Evolutionary conservation across 805 yeast genomes (phyloP).

Genomic region (Yarrowia divulgata): DNA sequence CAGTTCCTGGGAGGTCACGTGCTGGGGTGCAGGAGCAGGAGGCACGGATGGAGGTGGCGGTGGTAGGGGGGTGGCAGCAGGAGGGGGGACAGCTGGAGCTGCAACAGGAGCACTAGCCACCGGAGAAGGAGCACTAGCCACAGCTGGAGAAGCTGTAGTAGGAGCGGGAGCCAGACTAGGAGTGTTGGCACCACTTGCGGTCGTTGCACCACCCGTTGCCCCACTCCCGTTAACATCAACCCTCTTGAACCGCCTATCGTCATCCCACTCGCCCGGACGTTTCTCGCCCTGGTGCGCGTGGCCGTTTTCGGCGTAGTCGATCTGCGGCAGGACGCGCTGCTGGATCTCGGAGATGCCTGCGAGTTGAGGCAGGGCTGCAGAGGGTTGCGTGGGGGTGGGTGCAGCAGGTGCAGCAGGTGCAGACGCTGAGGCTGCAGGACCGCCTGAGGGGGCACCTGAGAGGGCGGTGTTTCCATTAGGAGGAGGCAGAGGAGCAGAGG

Average conservation of each 20-base stretch:
- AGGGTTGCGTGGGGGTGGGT: slow-evolving; percentile 10
- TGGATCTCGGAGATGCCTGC: slow-evolving; percentile 47
- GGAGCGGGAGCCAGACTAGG: not conserved
- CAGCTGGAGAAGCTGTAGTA: no score
- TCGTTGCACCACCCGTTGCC: slow-evolving; percentile 2
- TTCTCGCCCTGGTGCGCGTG: slow-evolving; percentile 40
- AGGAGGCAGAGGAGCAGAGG: slow-evolving; percentile 4
- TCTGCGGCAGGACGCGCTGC: slow-evolving; percentile 44
- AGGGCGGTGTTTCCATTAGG: no score
- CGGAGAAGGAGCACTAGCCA: no score
- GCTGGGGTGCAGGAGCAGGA: slow-evolving; percentile 38
- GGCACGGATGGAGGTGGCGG: slow-evolving; percentile 9
- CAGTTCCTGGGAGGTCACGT: slow-evolving; percentile 6
- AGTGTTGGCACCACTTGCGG: not conserved
- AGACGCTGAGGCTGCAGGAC: not conserved
- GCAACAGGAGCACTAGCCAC: not conserved
- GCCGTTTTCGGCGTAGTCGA: slow-evolving; percentile 44
- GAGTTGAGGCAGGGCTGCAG: slow-evolving; percentile 20
- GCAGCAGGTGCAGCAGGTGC: slow-evolving; percentile 5
- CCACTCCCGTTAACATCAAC: slow-evolving; percentile 24
- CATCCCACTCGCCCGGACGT: slow-evolving; percentile 55
- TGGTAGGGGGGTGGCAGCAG: not conserved
- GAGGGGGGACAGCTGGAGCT: not conserved
- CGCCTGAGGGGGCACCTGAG: no score
- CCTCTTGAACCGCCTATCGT: slow-evolving; percentile 20